Conservation (phyloP, 768 basidiomycete genomes). For the Auriculariales sp. region DNA sequence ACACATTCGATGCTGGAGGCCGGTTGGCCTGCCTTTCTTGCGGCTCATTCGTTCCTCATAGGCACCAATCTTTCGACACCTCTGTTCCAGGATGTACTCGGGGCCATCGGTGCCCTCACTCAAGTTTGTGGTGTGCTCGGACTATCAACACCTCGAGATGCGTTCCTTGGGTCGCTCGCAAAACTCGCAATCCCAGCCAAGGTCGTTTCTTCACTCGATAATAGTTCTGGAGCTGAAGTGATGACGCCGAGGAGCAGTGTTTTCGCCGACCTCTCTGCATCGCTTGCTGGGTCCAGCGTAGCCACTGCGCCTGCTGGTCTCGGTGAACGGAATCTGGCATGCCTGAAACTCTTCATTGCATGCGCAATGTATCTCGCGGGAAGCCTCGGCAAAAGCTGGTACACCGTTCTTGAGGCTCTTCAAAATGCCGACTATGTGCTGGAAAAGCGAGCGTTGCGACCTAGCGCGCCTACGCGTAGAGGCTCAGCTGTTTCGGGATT, state of each 20-base stretch:
- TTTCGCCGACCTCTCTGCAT: conserved; percentile 41
- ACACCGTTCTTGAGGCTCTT: conserved; percentile 72
- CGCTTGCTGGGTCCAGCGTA: conserved; percentile 39
- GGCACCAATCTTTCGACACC: conserved; percentile 85
- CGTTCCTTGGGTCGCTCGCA: conserved; percentile 80
- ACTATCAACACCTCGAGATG: conserved; percentile 76
- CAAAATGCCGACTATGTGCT: conserved; percentile 94
- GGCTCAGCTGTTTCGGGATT: conserved; percentile 11
- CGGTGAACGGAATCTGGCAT: conserved; percentile 82
- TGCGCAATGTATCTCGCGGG: conserved; percentile 73
- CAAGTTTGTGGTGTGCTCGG: conserved; percentile 84
- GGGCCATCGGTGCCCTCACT: conserved; percentile 70
- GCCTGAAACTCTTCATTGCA: conserved; percentile 67
- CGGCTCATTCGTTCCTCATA: conserved; percentile 79
- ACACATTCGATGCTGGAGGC: conserved; percentile 70
- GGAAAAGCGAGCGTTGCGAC: conserved; percentile 34
- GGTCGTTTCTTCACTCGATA: conserved; percentile 74
- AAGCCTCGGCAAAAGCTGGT: conserved; percentile 85
- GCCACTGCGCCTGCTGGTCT: conserved; percentile 31
- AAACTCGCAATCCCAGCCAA: conserved; percentile 85
- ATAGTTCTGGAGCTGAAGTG: conserved; percentile 27
- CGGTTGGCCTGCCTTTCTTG: conserved; percentile 87
- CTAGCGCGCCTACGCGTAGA: conserved; percentile 5
- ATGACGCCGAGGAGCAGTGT: conserved; percentile 45
- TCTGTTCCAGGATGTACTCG: conserved; percentile 76